Conservation (phyloP, 371 early-diverging fungal species). For the Blakeslea trispora region DNA sequence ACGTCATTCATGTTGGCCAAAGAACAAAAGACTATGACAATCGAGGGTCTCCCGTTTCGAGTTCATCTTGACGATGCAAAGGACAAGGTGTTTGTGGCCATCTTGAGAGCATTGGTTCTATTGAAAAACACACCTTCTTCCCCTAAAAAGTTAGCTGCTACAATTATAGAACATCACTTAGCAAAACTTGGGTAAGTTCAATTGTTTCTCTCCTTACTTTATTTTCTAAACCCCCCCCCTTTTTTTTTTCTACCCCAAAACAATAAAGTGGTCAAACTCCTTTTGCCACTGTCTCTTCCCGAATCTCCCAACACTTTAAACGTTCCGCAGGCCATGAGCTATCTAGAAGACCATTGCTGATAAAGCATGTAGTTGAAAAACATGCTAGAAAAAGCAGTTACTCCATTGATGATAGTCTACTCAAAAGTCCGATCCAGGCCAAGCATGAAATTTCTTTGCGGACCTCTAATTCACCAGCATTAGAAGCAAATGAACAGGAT, state of each 20-base stretch:
- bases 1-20: background rate
- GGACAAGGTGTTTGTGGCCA: slow-evolving; percentile 83
- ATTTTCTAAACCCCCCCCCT: background rate
- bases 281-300: slow-evolving; percentile 84
- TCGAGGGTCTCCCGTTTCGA: slow-evolving; percentile 19
- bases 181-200: slow-evolving; percentile 69
- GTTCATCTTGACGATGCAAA: slow-evolving; percentile 78
- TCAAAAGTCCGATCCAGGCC: background rate
- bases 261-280: slow-evolving; percentile 80
- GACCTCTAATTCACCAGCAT: background rate
- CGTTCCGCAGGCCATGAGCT: slow-evolving; percentile 72
- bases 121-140: slow-evolving; percentile 78
- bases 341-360: slow-evolving; percentile 68
- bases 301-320: slow-evolving; percentile 86
- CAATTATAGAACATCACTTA: slow-evolving; percentile 75
- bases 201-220: slow-evolving; percentile 1
- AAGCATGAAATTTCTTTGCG: background rate
- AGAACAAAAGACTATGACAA: background rate
- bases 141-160: slow-evolving; percentile 77
- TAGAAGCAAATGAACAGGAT: background rate
- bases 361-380: slow-evolving; percentile 66
- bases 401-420: slow-evolving; percentile 43
- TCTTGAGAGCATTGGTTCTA: slow-evolving; percentile 72
- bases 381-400: slow-evolving; percentile 76
- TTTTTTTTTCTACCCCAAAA: background rate